These are phyloP conservation scores for Naganishia antarctica DNA, from an alignment of 768 basidiomycete species.

Conservation along the genomic window DNA sequence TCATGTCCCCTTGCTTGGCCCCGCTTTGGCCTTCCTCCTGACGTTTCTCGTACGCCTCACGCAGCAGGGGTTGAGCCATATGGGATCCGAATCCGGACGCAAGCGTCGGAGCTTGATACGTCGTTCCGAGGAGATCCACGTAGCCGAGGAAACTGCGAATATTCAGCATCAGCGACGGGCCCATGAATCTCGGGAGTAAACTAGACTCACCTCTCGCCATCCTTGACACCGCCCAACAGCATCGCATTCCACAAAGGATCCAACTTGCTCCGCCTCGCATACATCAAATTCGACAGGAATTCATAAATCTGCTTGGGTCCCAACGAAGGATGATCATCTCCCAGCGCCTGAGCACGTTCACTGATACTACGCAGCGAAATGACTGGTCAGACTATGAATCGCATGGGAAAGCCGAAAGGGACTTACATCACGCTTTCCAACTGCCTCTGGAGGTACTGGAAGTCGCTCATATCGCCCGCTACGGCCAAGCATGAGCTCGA, in stretches of 20 bases:
- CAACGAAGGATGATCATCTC: conserved; percentile 74
- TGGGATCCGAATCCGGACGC: conserved; percentile 92
- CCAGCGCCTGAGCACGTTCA: conserved; percentile 56
- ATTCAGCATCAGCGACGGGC: not conserved
- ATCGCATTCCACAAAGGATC: conserved; percentile 93
- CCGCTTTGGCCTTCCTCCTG: conserved; percentile 54
- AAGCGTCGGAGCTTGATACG: conserved; percentile 84
- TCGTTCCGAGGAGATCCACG: conserved; percentile 94
- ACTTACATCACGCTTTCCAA: conserved; percentile 67
- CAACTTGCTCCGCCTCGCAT: conserved; percentile 76
- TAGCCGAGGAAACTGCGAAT: conserved; percentile 77
- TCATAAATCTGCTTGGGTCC: conserved; percentile 88
- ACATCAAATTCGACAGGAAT: conserved; percentile 85
- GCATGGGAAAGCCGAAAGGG: not conserved
- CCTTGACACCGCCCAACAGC: conserved; percentile 83
- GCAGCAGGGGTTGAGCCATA: conserved; percentile 86
- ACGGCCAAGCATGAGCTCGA: conserved; percentile 60
- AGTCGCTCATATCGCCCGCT: conserved; percentile 95
- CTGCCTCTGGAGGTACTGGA: conserved; percentile 78
- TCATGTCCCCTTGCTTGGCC: conserved; percentile 37
- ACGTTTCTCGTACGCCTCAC: conserved; percentile 79
- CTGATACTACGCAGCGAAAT: conserved; percentile 50
- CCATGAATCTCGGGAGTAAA: not conserved
- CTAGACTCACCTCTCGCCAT: conserved; percentile 65
- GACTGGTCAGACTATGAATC: not conserved